Percentiles rank a stretch among this genome's conserved stretches.
Evolutionary conservation across 805 yeast genomes (phyloP).

Genomic region (Starmera dryadoides): DNA sequence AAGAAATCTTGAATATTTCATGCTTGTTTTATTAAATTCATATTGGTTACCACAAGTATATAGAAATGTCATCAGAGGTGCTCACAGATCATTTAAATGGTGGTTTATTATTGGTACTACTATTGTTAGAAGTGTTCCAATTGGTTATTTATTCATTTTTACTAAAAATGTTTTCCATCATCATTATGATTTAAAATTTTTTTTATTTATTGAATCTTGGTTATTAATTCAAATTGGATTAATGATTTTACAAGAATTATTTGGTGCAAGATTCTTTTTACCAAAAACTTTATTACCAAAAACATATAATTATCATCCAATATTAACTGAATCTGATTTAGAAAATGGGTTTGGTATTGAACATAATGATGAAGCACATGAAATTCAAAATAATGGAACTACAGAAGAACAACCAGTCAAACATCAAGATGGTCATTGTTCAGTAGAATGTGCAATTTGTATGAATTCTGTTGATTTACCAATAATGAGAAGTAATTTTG

Average conservation of each 20-base stretch:
- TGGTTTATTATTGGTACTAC: constrained; percentile 68
- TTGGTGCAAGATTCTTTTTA: constrained; percentile 81
- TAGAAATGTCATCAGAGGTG: constrained; percentile 66
- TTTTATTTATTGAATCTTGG: constrained; percentile 45
- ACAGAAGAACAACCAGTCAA: constrained; percentile 21
- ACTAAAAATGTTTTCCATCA: constrained; percentile 63
- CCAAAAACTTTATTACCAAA: constrained; percentile 71
- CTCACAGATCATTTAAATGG: constrained; percentile 64
- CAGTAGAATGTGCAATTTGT: constrained; percentile 82
- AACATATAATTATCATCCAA: constrained; percentile 77
- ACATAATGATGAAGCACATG: constrained; percentile 17
- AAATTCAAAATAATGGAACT: constrained; percentile 4
- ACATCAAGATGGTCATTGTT: constrained; percentile 28
- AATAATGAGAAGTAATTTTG: constrained; percentile 23
- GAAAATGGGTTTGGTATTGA: constrained; percentile 57
- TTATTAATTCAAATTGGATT: constrained; percentile 48
- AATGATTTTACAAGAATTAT: constrained; percentile 52
- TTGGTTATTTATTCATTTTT: constrained; percentile 50
- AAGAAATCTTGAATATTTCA: constrained; percentile 46
- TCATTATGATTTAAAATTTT: constrained; percentile 49
- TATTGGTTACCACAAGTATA: constrained; percentile 87
- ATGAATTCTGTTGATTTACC: constrained; percentile 72
- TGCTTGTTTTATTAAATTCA: constrained; percentile 50
- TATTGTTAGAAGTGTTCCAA: constrained; percentile 53
- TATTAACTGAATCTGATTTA: constrained; percentile 49